These are phyloP conservation scores for Lactuca sativa DNA, from an alignment of 129 eudicot genomes.

Conservation along the genomic window DNA sequence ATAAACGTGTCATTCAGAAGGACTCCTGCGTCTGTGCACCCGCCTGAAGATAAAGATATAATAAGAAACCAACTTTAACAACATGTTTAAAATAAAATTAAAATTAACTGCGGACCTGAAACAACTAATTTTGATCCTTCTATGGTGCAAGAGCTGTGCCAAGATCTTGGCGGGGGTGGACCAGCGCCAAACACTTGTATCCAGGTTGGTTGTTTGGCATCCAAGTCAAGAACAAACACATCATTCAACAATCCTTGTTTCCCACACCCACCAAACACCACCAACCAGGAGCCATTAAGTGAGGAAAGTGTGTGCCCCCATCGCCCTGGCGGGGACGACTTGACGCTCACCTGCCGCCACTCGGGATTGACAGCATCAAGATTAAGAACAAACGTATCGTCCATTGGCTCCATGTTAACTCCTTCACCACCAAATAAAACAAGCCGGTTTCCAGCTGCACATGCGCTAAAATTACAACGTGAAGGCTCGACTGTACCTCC, in stretches of 20 bases:
- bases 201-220: conserved; percentile 94
- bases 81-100: no score
- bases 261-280: conserved; percentile 89
- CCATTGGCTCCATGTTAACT: conserved; percentile 96
- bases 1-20: conserved; percentile 72
- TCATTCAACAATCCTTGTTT: conserved; percentile 82
- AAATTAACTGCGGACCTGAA: conserved; percentile 36
- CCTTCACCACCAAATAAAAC: conserved; percentile 97
- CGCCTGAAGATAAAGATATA: conserved; percentile 45
- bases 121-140: conserved; percentile 89
- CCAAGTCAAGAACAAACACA: conserved; percentile 81
- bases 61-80: no score
- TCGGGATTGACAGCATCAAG: conserved; percentile 71
- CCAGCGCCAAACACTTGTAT: conserved; percentile 70
- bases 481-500: conserved; percentile 92
- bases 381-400: conserved; percentile 86
- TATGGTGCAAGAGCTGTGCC: conserved; percentile 94
- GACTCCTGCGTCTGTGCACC: conserved; percentile 89
- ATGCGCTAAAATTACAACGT: conserved; percentile 87
- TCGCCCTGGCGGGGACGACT: conserved; percentile 87
- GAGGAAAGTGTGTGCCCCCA: conserved; percentile 95
- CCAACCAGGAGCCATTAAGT: conserved; percentile 84
- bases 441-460: conserved; percentile 87
- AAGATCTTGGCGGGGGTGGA: conserved; percentile 77
- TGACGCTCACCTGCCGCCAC: conserved; percentile 76